phyloP scores from a whole-genome alignment of 805 yeast species.

The Lipomyces anomalus region DNA sequence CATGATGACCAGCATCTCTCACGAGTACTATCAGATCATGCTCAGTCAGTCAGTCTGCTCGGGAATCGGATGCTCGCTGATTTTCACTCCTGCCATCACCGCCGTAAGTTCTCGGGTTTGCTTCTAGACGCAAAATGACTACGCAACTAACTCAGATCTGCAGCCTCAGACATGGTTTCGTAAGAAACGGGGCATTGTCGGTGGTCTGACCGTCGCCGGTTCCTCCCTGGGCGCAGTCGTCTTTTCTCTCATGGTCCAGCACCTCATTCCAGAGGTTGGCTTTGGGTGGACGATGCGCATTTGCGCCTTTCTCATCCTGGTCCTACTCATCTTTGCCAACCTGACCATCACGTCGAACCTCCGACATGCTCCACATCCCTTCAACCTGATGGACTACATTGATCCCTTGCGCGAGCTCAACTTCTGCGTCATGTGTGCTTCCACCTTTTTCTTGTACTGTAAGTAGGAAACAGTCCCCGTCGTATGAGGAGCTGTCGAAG shows the following conservation, averaged over 20 bases:
- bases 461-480: too few relatives aligned
- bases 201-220: conserved; percentile 46
- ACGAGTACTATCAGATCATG: conserved; percentile 45
- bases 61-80: conserved; percentile 40
- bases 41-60: conserved; percentile 47
- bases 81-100: conserved; percentile 41
- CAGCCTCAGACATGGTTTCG: conserved; percentile 36
- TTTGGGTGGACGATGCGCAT: conserved; percentile 51
- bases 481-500: too few relatives aligned
- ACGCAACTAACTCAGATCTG: conserved; percentile 16
- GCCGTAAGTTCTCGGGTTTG: conserved; percentile 36
- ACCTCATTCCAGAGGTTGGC: conserved; percentile 41
- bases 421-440: conserved; percentile 19
- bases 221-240: conserved; percentile 49
- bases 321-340: conserved; percentile 27
- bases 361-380: conserved; percentile 6
- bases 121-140: conserved; percentile 18
- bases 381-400: conserved; percentile 11
- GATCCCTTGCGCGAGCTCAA: conserved; percentile 14
- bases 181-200: conserved; percentile 41
- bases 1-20: conserved; percentile 36
- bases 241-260: conserved; percentile 45
- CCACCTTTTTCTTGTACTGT: too few relatives aligned
- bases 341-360: conserved; percentile 24
- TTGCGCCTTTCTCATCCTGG: conserved; percentile 42